phyloP scores from a whole-genome alignment of 345 rosid species.

The Trapa bicornis region DNA sequence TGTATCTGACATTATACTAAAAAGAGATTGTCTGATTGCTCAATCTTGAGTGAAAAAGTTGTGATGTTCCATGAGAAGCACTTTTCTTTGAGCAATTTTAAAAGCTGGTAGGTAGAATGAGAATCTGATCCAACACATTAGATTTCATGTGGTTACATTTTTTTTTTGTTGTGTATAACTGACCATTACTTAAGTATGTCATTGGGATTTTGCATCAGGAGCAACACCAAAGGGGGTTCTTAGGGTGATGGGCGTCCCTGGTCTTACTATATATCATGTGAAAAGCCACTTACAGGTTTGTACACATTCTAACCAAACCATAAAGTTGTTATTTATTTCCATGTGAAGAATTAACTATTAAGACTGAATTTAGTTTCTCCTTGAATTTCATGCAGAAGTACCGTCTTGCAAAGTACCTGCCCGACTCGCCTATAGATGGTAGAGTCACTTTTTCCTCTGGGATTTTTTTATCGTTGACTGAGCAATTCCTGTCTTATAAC shows the following conservation, averaged over 20 bases:
- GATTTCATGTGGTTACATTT: background rate
- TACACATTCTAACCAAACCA: background rate
- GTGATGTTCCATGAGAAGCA: background rate
- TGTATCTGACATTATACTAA: background rate
- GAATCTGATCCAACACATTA: background rate
- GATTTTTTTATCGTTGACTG: background rate
- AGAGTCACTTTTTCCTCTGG: background rate
- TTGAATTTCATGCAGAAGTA: conserved; percentile 8
- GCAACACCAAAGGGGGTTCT: conserved; percentile 15
- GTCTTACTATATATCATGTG: conserved; percentile 18
- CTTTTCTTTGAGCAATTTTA: background rate
- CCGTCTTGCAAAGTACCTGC: conserved; percentile 16
- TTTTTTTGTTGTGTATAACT: background rate
- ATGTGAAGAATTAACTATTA: background rate
- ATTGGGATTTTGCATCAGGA: conserved; percentile 5
- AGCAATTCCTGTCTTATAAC: background rate
- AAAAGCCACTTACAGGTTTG: conserved; percentile 20
- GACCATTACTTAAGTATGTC: background rate
- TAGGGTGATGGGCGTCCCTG: conserved; percentile 14
- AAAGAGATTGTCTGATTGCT: background rate
- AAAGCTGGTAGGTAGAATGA: background rate
- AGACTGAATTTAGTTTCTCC: background rate
- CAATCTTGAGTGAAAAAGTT: background rate
- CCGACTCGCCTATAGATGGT: conserved; percentile 15
- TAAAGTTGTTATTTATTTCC: background rate